These are phyloP conservation scores for Spathaspora hagerdaliae DNA, from an alignment of 805 yeast genomes.

Conservation along the genomic window DNA sequence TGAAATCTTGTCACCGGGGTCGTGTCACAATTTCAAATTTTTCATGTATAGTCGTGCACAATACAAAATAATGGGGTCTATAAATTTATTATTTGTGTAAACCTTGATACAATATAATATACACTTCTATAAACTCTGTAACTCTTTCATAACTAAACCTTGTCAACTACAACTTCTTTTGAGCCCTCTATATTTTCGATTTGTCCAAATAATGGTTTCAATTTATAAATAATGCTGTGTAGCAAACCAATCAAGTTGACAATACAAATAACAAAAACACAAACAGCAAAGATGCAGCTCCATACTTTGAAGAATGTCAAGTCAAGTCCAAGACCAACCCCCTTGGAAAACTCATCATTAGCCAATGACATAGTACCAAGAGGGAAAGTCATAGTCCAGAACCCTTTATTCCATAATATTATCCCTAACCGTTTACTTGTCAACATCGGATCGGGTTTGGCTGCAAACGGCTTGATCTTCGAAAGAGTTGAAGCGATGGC, in stretches of 20 bases:
- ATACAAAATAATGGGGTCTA: no score
- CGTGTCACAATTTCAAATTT: no score
- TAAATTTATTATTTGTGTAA: no score
- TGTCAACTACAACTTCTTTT: no score
- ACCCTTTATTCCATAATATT: conserved; percentile 11
- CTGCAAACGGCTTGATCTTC: conserved; percentile 33
- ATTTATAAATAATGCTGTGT: background rate
- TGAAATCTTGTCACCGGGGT: no score
- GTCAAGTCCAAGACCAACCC: conserved; percentile 30
- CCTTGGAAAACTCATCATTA: conserved; percentile 42
- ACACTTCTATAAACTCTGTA: no score
- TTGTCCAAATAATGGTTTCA: no score
- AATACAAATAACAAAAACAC: conserved; percentile 12
- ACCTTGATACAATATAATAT: no score
- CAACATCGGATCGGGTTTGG: conserved; percentile 13
- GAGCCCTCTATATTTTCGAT: no score
- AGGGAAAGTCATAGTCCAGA: conserved; percentile 82
- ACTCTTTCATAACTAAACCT: no score
- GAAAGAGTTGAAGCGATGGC: conserved; percentile 35
- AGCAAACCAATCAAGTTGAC: conserved; percentile 3
- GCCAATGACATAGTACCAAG: conserved; percentile 72
- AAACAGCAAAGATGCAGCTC: conserved; percentile 47
- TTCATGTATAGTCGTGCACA: no score
- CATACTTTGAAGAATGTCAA: conserved; percentile 56
- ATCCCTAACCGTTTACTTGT: conserved; percentile 10